Base-by-base conservation (phyloP, 164 flowering plant genomes). In the Piper betle region DNA sequence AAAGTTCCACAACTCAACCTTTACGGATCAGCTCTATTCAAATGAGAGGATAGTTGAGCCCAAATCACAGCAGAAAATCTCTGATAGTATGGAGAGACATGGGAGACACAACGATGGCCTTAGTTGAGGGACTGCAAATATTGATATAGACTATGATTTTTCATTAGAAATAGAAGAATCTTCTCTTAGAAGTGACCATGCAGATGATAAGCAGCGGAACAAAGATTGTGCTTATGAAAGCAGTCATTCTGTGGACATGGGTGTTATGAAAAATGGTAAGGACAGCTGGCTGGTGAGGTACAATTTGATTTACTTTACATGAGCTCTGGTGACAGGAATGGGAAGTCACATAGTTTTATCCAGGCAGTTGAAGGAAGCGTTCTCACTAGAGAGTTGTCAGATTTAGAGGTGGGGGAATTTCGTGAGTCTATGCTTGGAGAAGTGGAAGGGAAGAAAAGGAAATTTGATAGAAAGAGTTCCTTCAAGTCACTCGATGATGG, bases 341-440 rank as follows among this genome's bases (percentile, higher is more conserved):
- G 73, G 18, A 82, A 79, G 60, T 12, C 55, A 33, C 76, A 73
- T 63, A 85, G 77, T 52, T 69, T 63, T 53, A 68, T 39, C 17
- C 75, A 68, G 57, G 62, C 57, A 5, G 74, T 77, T 6, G 76
- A 66, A 65, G 73, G 74, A n/a, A 66, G 54, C 16, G 20, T 68
- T 6, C 86, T 89, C 57, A 83, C 71, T 55, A 81, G 94, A 76
- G 92, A 86, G 83, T 79, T 72, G 64, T 90, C 99, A 52, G 97
- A 90, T 40, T 80, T 93, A 81, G 99, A 93, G 79, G 72, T 86
- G 69, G 99, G 97, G 62, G 97, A 93, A 78, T 74, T 93, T 68
- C 96, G 96, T 63, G 98, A 92, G 62, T 77, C 85, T 41, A 48
- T 74, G 43, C 73, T 74, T 63, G 66, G 55, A 8, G 66, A 63